Percentiles rank a stretch among this genome's conserved stretches.
phyloP scores from a whole-genome alignment of 768 basidiomycete genomes.

The Tephrocybe sp. region DNA sequence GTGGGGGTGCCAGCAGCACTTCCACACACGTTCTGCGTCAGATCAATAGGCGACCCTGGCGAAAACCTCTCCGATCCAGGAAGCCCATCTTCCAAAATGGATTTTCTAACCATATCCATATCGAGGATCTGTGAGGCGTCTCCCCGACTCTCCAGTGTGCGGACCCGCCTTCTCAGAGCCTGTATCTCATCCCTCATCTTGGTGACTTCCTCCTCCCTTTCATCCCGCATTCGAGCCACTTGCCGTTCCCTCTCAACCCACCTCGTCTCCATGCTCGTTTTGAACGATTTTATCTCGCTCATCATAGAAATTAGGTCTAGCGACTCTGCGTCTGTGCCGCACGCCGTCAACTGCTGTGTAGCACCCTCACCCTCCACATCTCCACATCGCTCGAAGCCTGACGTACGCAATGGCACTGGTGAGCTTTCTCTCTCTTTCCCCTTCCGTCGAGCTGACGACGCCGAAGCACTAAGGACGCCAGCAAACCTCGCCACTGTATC shows the following conservation, averaged over 20 bases:
- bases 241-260: background rate
- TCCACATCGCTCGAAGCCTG: background rate
- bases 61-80: background rate
- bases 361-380: no score
- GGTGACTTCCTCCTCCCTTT: slow-evolving; percentile 4
- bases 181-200: slow-evolving; percentile 11
- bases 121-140: background rate
- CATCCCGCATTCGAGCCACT: background rate
- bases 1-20: background rate
- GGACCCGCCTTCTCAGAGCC: slow-evolving; percentile 8
- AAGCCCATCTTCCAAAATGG: background rate
- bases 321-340: background rate
- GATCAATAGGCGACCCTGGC: background rate
- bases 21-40: background rate
- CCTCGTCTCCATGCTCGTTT: background rate
- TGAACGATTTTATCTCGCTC: background rate
- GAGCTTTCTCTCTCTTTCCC: background rate
- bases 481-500: slow-evolving; percentile 9
- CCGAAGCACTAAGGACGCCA: slow-evolving; percentile 3
- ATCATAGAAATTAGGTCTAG: background rate
- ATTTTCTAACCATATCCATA: background rate
- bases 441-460: background rate
- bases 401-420: background rate
- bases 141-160: background rate
- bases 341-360: no score